Evolutionary conservation across 805 yeast genomes (phyloP).

Genomic region (Yarrowia hollandica): DNA sequence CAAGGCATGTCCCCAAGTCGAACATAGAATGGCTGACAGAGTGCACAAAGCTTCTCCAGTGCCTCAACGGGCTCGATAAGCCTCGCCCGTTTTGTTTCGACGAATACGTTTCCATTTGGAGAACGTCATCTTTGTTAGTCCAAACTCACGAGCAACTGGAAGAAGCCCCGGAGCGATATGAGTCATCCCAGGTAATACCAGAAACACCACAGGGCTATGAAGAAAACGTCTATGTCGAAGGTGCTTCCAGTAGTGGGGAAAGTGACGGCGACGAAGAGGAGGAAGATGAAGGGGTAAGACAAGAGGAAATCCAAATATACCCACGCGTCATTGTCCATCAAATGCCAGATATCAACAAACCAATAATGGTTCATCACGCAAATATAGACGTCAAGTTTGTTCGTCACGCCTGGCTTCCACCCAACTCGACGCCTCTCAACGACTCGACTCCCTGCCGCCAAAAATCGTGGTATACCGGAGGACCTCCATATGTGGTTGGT

Average conservation of each 20-base stretch:
- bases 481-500: neutral
- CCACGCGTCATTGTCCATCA: too few relatives aligned
- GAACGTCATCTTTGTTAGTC: neutral
- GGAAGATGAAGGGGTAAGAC: too few relatives aligned
- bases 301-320: too few relatives aligned
- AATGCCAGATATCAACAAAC: too few relatives aligned
- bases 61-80: neutral
- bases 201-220: neutral
- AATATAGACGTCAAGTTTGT: neutral
- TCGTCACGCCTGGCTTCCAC: neutral
- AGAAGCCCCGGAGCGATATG: neutral
- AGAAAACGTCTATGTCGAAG: neutral
- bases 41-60: neutral
- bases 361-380: too few relatives aligned
- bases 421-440: neutral
- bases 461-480: constrained; percentile 10
- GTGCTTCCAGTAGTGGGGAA: neutral
- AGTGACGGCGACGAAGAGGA: neutral
- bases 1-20: neutral
- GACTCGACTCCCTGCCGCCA: neutral
- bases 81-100: neutral
- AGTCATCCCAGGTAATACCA: neutral
- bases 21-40: neutral
- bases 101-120: neutral
- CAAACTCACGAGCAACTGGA: neutral